phyloP scores from a whole-genome alignment of 768 basidiomycete species.

The Clavulina sp. region DNA sequence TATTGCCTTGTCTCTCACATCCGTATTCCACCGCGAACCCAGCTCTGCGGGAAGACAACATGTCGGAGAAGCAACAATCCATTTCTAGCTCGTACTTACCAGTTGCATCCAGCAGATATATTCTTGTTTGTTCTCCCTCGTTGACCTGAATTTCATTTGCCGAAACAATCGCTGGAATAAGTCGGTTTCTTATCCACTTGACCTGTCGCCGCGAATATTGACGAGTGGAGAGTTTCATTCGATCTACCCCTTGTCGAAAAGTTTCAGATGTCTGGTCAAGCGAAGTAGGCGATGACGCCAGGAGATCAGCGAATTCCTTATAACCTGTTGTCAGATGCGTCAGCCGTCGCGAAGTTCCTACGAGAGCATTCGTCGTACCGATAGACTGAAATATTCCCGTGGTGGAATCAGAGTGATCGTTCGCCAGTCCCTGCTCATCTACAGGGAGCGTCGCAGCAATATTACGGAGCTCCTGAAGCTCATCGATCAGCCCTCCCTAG shows the following conservation, averaged over 20 bases:
- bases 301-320: slow-evolving; percentile 66
- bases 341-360: slow-evolving; percentile 5
- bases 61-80: background rate
- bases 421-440: background rate
- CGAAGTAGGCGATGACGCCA: slow-evolving; percentile 22
- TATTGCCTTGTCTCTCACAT: slow-evolving; percentile 36
- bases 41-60: slow-evolving; percentile 24
- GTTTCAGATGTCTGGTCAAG: background rate
- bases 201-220: slow-evolving; percentile 87
- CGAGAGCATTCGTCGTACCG: slow-evolving; percentile 28
- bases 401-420: slow-evolving; percentile 39
- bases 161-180: slow-evolving; percentile 52
- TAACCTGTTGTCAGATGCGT: slow-evolving; percentile 54
- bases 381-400: slow-evolving; percentile 90
- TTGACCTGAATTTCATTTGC: slow-evolving; percentile 21
- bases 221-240: slow-evolving; percentile 73
- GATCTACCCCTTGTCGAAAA: slow-evolving; percentile 24
- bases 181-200: slow-evolving; percentile 81
- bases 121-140: slow-evolving; percentile 20
- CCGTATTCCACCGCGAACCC: slow-evolving; percentile 37
- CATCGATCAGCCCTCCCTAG: background rate
- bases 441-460: background rate
- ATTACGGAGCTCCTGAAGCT: background rate
- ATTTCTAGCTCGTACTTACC: slow-evolving; percentile 24
- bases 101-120: slow-evolving; percentile 53